Conservation (phyloP, 2,329 filamentous ascomycete species). For the Mariannaea elegans region DNA sequence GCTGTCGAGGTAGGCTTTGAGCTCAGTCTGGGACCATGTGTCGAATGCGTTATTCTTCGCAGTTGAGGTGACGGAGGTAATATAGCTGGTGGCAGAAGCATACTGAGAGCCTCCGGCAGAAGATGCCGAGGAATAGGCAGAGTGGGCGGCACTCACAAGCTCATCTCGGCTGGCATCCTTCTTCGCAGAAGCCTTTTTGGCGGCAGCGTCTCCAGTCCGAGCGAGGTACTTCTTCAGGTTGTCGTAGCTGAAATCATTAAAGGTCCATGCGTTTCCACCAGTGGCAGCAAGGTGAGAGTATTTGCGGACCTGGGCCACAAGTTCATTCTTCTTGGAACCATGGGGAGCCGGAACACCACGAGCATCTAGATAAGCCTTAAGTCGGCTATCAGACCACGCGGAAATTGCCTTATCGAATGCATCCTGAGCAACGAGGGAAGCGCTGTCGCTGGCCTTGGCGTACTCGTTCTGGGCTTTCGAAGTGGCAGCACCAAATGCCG, state of each 20-base stretch:
- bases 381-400: constrained; percentile 77
- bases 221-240: constrained; percentile 70
- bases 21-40: constrained; percentile 75
- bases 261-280: constrained; percentile 78
- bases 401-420: constrained; percentile 70
- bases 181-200: constrained; percentile 68
- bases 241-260: constrained; percentile 78
- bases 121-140: constrained; percentile 67
- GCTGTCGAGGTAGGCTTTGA: constrained; percentile 82
- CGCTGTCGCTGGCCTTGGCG: constrained; percentile 77
- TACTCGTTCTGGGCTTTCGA: constrained; percentile 80
- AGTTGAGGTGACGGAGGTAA: constrained; percentile 70
- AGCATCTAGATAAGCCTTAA: constrained; percentile 81
- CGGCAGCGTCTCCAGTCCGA: constrained; percentile 61
- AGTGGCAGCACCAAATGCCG: constrained; percentile 75
- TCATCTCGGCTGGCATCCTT: constrained; percentile 76
- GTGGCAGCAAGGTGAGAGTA: constrained; percentile 74
- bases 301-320: constrained; percentile 78
- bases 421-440: constrained; percentile 67
- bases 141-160: constrained; percentile 71
- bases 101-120: constrained; percentile 64
- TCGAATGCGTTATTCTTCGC: constrained; percentile 75
- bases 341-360: constrained; percentile 81
- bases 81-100: constrained; percentile 76
- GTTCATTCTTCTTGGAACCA: constrained; percentile 73